Evolutionary conservation across 73 alveolate species (phyloP).

Genomic region (Effrenium voratum): DNA sequence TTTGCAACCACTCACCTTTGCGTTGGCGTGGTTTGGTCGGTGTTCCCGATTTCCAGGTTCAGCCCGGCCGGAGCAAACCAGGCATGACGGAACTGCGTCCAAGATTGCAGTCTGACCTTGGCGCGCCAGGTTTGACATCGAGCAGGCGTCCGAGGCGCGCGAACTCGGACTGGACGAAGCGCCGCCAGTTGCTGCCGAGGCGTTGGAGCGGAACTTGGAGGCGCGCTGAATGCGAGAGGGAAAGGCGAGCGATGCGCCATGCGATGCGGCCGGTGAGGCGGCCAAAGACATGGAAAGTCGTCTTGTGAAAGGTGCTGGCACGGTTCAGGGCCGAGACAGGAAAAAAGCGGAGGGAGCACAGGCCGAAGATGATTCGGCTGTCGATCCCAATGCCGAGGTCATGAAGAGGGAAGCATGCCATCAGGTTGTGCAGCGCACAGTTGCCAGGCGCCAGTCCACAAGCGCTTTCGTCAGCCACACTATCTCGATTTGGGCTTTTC

Average conservation of each 20-base stretch:
- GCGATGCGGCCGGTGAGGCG: no score
- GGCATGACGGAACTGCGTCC: background rate
- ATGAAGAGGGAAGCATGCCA: slow-evolving; percentile 90
- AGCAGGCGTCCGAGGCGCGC: slow-evolving; percentile 58
- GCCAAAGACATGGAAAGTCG: slow-evolving; percentile 91
- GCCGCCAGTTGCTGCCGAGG: no score
- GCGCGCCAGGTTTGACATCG: slow-evolving; percentile 68
- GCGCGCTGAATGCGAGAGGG: background rate
- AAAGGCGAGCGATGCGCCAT: background rate
- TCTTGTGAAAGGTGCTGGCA: slow-evolving; percentile 88
- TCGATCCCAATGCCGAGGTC: slow-evolving; percentile 18
- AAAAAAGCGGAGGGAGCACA: no score
- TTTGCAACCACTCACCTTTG: no score
- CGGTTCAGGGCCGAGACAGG: slow-evolving; percentile 2
- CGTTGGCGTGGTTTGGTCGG: no score
- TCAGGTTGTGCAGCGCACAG: slow-evolving; percentile 91
- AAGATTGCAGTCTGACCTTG: background rate
- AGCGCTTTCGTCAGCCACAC: no score
- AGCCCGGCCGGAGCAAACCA: no score
- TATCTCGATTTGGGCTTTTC: no score
- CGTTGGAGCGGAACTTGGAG: slow-evolving; percentile 88
- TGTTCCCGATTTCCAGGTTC: no score
- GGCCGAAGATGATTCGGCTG: no score
- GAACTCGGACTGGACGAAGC: no score
- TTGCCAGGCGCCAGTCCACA: slow-evolving; percentile 85